Conservation (phyloP, 2,329 filamentous ascomycete species). For the Colletotrichum sp. region DNA sequence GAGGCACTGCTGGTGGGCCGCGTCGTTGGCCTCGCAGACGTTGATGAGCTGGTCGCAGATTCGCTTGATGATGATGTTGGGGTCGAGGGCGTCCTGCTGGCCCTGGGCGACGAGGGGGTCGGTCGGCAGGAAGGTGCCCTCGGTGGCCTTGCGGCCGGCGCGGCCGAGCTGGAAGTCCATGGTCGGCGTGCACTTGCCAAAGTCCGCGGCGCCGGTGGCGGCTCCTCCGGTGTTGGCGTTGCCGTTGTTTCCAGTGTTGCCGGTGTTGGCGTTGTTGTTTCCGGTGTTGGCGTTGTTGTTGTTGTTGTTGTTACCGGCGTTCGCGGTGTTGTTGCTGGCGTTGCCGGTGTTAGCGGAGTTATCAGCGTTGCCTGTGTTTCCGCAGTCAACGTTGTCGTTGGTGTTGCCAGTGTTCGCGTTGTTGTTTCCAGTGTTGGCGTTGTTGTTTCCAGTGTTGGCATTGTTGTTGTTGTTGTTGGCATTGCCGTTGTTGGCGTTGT, state of each 20-base stretch:
- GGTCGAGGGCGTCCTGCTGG: conserved; percentile 64
- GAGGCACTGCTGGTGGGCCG: conserved; percentile 53
- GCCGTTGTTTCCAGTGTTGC: conserved; percentile 16
- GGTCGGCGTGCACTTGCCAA: conserved; percentile 53
- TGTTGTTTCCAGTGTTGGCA: conserved; percentile 19
- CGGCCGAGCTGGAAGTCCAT: conserved; percentile 64
- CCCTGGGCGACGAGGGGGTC: conserved; percentile 60
- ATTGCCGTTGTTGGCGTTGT: background rate
- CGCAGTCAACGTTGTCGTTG: conserved; percentile 14
- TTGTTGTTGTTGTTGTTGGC: background rate
- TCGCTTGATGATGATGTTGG: conserved; percentile 68
- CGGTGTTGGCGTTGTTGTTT: conserved; percentile 23
- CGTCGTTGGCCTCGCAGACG: conserved; percentile 62
- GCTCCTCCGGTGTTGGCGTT: conserved; percentile 21
- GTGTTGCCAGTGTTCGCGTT: conserved; percentile 15
- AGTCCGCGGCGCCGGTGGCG: conserved; percentile 44
- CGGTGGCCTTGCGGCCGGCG: conserved; percentile 50
- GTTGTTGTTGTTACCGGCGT: conserved; percentile 2
- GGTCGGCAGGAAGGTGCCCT: conserved; percentile 64
- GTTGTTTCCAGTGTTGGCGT: conserved; percentile 30
- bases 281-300: conserved; percentile 11
- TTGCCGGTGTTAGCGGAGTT: conserved; percentile 23
- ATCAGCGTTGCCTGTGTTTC: background rate
- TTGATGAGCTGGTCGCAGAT: conserved; percentile 67
- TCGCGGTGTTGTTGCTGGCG: conserved; percentile 19